Evolutionary conservation across 2,329 filamentous ascomycete species (phyloP).

Genomic region (Tolypocladium guangdongense): DNA sequence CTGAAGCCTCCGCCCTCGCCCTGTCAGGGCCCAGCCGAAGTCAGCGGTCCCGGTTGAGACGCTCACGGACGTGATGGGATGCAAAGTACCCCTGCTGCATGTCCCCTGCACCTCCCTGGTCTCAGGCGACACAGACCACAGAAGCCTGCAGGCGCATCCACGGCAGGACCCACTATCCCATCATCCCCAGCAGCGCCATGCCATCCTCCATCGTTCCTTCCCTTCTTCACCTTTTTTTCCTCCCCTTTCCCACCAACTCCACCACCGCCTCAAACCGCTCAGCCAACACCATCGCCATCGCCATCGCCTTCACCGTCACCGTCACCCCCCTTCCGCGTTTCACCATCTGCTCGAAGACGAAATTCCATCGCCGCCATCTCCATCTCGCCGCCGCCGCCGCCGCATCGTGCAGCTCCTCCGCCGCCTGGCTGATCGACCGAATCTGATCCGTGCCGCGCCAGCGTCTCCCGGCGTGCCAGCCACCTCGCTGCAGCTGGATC

Average conservation of each 20-base stretch:
- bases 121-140: neutral
- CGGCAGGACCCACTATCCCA: constrained; percentile 11
- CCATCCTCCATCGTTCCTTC: constrained; percentile 14
- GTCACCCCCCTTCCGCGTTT: constrained; percentile 8
- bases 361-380: neutral
- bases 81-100: neutral
- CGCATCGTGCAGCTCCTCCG: neutral
- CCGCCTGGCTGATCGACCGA: neutral
- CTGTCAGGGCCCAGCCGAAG: neutral
- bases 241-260: constrained; percentile 16
- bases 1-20: neutral
- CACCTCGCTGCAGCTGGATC: neutral
- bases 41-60: neutral
- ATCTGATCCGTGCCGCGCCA: neutral
- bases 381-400: neutral
- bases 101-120: neutral
- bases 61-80: no score
- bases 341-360: neutral
- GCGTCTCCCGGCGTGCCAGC: neutral
- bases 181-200: constrained; percentile 10
- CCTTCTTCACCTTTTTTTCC: constrained; percentile 14
- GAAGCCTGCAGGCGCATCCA: constrained; percentile 7
- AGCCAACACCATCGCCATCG: constrained; percentile 4
- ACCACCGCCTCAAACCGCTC: constrained; percentile 9
- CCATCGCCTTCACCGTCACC: constrained; percentile 7